A percentile compares a stretch with the other conserved stretches of the same genome.
Conservation (phyloP, 2,329 filamentous ascomycete species). For the Aureobasidium namibiae region DNA sequence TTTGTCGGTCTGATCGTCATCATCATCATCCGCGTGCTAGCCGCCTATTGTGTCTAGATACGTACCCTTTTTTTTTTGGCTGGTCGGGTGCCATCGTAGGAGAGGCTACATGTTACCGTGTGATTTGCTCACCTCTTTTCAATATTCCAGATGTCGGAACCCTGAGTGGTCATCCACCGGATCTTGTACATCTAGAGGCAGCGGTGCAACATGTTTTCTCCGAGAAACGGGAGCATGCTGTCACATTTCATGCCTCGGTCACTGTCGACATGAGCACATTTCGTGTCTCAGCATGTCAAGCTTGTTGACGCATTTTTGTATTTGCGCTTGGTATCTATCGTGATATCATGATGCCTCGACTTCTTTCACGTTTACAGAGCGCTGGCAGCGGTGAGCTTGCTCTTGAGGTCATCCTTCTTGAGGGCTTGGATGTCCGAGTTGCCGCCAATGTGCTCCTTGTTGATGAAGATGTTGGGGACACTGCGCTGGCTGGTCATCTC, state of each 20-base stretch:
- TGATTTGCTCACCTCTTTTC: not conserved
- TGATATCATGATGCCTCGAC: slow-evolving; percentile 4
- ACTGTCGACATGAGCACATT: not conserved
- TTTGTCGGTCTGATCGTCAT: slow-evolving; percentile 1
- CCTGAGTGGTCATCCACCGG: not conserved
- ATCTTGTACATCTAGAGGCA: slow-evolving; percentile 3
- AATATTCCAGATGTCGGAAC: not conserved
- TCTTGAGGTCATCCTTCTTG: slow-evolving; percentile 15
- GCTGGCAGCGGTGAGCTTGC: slow-evolving; percentile 14
- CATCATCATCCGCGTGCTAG: not conserved
- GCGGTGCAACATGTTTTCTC: slow-evolving; percentile 4
- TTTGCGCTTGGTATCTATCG: slow-evolving; percentile 8
- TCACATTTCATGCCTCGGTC: not conserved
- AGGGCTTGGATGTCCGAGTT: slow-evolving; percentile 75
- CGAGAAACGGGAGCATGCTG: not conserved
- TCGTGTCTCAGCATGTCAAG: not conserved
- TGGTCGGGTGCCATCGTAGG: not conserved
- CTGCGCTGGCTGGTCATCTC: slow-evolving; percentile 76
- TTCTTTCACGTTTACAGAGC: not conserved
- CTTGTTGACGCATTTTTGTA: slow-evolving; percentile 3
- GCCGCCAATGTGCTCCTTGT: slow-evolving; percentile 84
- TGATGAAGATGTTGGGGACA: slow-evolving; percentile 94
- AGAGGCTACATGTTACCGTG: not conserved
- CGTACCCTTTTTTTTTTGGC: not conserved
- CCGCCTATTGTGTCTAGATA: not conserved